Evolutionary conservation across 2,329 filamentous ascomycete genomes (phyloP).

Genomic region (Aspergillus intermedius): DNA sequence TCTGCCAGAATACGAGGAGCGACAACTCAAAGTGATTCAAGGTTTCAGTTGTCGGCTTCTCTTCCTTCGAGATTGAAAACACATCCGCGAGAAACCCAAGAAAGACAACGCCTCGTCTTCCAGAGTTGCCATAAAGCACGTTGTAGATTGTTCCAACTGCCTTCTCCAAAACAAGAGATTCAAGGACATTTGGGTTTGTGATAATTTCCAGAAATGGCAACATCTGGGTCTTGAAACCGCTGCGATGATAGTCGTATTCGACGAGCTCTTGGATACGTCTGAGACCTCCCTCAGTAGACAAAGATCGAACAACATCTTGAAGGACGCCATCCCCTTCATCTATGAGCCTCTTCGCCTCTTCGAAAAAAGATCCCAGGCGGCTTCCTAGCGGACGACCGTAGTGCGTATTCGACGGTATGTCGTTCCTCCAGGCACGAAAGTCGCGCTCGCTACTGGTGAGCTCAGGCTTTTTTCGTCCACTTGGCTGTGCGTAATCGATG

Average conservation of each 20-base stretch:
- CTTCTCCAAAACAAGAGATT: slow-evolving; percentile 38
- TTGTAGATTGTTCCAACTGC: slow-evolving; percentile 40
- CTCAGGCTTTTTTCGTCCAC: background rate
- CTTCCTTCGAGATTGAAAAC: slow-evolving; percentile 1
- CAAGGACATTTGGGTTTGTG: slow-evolving; percentile 35
- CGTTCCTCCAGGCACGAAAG: slow-evolving; percentile 5
- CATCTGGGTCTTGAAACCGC: slow-evolving; percentile 14
- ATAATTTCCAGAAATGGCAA: slow-evolving; percentile 39
- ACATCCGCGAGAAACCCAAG: background rate
- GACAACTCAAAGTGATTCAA: slow-evolving; percentile 1
- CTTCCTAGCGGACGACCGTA: background rate
- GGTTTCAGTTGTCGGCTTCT: slow-evolving; percentile 9
- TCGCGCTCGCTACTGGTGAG: background rate
- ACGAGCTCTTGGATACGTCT: slow-evolving; percentile 22
- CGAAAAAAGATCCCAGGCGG: slow-evolving; percentile 16
- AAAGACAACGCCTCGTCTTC: background rate
- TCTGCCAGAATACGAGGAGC: slow-evolving; percentile 19
- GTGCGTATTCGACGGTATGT: background rate
- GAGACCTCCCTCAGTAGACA: slow-evolving; percentile 25
- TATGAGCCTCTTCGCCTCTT: slow-evolving; percentile 18
- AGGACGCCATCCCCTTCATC: slow-evolving; percentile 13
- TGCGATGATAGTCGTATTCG: slow-evolving; percentile 10
- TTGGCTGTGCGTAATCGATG: background rate
- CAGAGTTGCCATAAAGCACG: slow-evolving; percentile 32
- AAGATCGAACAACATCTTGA: slow-evolving; percentile 23